Evolutionary conservation across 1,139 yeast species (phyloP).

Genomic region (Pichia norvegensis): DNA sequence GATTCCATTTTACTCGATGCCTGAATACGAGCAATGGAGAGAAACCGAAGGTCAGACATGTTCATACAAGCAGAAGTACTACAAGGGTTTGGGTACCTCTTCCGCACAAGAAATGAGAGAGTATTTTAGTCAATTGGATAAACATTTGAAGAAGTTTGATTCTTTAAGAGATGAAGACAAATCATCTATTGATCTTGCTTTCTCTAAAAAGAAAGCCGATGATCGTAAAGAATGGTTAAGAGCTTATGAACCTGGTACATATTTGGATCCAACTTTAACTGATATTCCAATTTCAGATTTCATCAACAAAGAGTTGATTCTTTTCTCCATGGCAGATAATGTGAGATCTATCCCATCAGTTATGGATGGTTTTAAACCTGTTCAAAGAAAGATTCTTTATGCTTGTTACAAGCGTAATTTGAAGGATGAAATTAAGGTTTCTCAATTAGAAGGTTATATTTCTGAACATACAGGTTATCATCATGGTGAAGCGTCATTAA

Average conservation of each 20-base stretch:
- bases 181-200: constrained; percentile 82
- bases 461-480: constrained; percentile 90
- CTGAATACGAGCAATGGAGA: constrained; percentile 93
- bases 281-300: constrained; percentile 89
- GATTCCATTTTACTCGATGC: constrained; percentile 86
- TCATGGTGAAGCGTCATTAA: constrained; percentile 86
- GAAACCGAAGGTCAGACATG: constrained; percentile 67
- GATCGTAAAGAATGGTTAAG: constrained; percentile 97
- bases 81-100: constrained; percentile 98
- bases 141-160: constrained; percentile 81
- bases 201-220: constrained; percentile 92
- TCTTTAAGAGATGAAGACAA: constrained; percentile 75
- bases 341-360: constrained; percentile 92
- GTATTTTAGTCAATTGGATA: constrained; percentile 79
- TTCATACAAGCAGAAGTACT: constrained; percentile 91
- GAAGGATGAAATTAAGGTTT: constrained; percentile 75
- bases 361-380: constrained; percentile 94
- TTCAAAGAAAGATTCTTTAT: constrained; percentile 87
- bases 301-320: constrained; percentile 87
- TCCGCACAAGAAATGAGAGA: constrained; percentile 74
- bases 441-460: constrained; percentile 85
- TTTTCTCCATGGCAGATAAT: constrained; percentile 95
- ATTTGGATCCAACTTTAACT: constrained; percentile 69
- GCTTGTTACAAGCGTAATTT: constrained; percentile 84
- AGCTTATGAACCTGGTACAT: constrained; percentile 84